Base-by-base conservation (phyloP, 371 early-diverging fungal species). In the Fennellomyces sp. region DNA sequence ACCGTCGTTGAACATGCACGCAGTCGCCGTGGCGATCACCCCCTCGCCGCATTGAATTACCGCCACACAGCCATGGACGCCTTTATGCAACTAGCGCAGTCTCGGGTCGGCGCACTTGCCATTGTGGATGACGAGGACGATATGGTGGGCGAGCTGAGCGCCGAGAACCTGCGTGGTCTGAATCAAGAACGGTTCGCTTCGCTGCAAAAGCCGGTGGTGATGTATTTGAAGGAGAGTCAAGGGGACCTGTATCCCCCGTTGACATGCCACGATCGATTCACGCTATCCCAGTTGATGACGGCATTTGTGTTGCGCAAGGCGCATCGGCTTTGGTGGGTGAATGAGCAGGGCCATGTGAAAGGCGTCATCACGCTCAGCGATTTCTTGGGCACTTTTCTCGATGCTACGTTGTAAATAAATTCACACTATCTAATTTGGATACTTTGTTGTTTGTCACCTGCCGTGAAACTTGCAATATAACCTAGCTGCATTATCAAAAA, bases 91-190 rank as follows among this genome's bases (percentile, higher is more conserved):
- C 72, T 86, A 42, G 75, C 80, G 0, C 65, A 69, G 3, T 58
- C 78, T 26, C 58, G 60, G 8, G 71, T 83, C 8, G 78, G 75
- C 56, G 82, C 82, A 6, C 72, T 86, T 4, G 81, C 83, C 21
- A 68, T 88, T 39, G 70, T 84, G 5, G 79, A 81, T 38, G 80
- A 83, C 50, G 72, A 78, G 57, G 78, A 76, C 2, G 66, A 62
- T 2, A 55, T 88, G 33, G 77, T 88, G 5, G 76, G 80, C 5
- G 86, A 84, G 42, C 69, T 88, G 31, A 85, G 85, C 28, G 81
- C 88, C 2, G 76, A 76, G n/a, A 85, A 88, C 64, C 56, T 88
- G 28, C 72, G 88, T 7, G 88, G 88, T 1, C 59, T 88, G 33
- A 88, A 85, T 56, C 70, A 75, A 49, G 67, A 71, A 15, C 70